Base-by-base conservation (phyloP, 2,329 filamentous ascomycete genomes). In the Bertia moriformis region DNA sequence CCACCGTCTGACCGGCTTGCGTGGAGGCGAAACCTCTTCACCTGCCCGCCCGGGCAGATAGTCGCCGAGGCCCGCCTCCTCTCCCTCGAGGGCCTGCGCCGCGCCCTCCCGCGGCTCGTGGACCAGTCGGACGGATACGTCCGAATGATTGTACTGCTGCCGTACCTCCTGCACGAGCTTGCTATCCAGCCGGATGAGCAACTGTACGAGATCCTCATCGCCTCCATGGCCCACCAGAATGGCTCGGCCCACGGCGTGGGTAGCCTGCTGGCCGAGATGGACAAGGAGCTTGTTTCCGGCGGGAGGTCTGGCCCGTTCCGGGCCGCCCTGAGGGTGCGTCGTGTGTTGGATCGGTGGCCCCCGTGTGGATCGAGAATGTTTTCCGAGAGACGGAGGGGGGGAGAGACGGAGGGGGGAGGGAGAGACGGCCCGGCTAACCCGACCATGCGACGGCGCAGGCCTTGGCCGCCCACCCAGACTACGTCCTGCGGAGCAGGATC, bases 401-500 rank as follows among this genome's bases (percentile, higher is more conserved):
- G n/a, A n/a, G n/a, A n/a, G n/a, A n/a, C n/a, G n/a, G n/a, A n/a
- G n/a, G n/a, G n/a, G n/a, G n/a, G n/a, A n/a, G n/a, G n/a, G n/a
- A n/a, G n/a, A n/a, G n/a, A n/a, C n/a, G n/a, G n/a, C n/a, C n/a
- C n/a, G n/a, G n/a, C n/a, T n/a, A n/a, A n/a, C n/a, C n/a, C 18
- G 17, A 37, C 15, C 39, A 27, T 15, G 43, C 30, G 45, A n/a
- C n/a, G n/a, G n/a, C n/a, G n/a, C n/a, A 82, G 66, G 79, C 73
- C 4, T 65, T 95, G 18, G 74, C 83, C 0, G 73, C 91, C 5
- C 91, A 96, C 53, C 85, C 89, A 0, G 83, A 96, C 56, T 89
- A 93, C 48, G 47, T 86, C 4, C 61, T 91, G 18, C 77, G 87
- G 24, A 70, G 73, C 39, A 67, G 78, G 24, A 67, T 94, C 3